Evolutionary conservation across 768 basidiomycete species (phyloP).

Genomic region (Hypsizygus marmoreus): DNA sequence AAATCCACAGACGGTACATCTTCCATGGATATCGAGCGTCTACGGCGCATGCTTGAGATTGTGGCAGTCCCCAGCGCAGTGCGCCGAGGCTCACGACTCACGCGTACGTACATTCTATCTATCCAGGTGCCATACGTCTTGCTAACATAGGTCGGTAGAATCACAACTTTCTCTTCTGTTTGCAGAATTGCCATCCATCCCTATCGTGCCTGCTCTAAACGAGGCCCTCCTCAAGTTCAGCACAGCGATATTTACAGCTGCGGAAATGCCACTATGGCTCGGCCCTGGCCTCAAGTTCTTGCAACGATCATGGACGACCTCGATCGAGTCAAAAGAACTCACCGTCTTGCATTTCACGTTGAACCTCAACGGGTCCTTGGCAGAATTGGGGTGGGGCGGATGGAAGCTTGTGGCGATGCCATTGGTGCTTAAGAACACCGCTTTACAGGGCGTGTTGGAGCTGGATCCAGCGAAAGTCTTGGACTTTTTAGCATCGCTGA

Average conservation of each 20-base stretch:
- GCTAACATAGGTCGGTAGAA: slow-evolving; percentile 24
- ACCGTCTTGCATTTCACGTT: slow-evolving; percentile 42
- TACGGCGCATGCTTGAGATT: slow-evolving; percentile 58
- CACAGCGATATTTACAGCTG: slow-evolving; percentile 40
- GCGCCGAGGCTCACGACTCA: slow-evolving; percentile 69
- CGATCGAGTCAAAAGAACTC: slow-evolving; percentile 9
- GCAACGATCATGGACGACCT: slow-evolving; percentile 47
- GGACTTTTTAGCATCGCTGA: slow-evolving; percentile 52
- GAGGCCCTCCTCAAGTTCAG: slow-evolving; percentile 40
- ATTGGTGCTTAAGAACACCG: slow-evolving; percentile 51
- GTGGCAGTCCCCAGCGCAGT: slow-evolving; percentile 59
- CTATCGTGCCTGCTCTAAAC: slow-evolving; percentile 28
- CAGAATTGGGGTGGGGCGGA: slow-evolving; percentile 71
- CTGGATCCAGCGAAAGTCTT: slow-evolving; percentile 43
- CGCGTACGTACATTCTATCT: slow-evolving; percentile 42
- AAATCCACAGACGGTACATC: slow-evolving; percentile 18
- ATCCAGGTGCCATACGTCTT: background rate
- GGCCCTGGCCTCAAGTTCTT: slow-evolving; percentile 58
- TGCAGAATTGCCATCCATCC: slow-evolving; percentile 29
- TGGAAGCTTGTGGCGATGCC: slow-evolving; percentile 75
- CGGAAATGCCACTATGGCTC: slow-evolving; percentile 53
- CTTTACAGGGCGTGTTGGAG: slow-evolving; percentile 43
- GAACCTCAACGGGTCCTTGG: slow-evolving; percentile 59
- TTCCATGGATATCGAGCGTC: slow-evolving; percentile 34
- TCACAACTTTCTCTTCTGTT: slow-evolving; percentile 37